Evolutionary conservation across 768 basidiomycete genomes (phyloP).

Genomic region (Mycena chlorophos): DNA sequence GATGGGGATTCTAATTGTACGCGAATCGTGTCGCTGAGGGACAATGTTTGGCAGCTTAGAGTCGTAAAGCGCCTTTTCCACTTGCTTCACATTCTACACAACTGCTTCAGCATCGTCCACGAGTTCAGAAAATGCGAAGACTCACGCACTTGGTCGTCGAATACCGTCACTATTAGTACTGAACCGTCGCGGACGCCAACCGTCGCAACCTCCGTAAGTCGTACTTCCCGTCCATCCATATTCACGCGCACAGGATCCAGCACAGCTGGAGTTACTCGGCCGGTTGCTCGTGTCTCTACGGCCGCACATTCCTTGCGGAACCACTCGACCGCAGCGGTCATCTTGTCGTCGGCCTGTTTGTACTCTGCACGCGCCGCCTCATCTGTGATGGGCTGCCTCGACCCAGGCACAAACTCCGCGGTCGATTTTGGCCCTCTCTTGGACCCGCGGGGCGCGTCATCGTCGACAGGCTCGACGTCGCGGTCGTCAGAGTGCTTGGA

Average conservation of each 20-base stretch:
- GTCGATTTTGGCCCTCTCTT: conserved; percentile 48
- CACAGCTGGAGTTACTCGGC: conserved; percentile 73
- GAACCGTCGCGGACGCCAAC: conserved; percentile 81
- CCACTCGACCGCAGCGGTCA: conserved; percentile 68
- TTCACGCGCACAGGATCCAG: conserved; percentile 68
- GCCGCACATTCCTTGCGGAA: conserved; percentile 76
- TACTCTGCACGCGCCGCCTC: conserved; percentile 60
- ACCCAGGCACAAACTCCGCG: conserved; percentile 63
- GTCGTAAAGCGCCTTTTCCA: conserved; percentile 75
- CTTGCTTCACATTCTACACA: conserved; percentile 70
- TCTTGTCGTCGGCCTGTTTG: conserved; percentile 59
- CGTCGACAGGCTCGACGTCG: no score
- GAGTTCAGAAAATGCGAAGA: background rate
- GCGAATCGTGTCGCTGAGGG: conserved; percentile 68
- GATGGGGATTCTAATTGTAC: conserved; percentile 78
- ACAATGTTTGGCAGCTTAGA: conserved; percentile 71
- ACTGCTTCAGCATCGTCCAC: conserved; percentile 25
- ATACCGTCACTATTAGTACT: conserved; percentile 69
- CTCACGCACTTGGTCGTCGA: conserved; percentile 69
- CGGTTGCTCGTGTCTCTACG: conserved; percentile 69
- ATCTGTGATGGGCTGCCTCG: conserved; percentile 59
- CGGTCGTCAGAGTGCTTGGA: no score
- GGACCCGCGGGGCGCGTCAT: no score
- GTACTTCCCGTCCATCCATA: conserved; percentile 41
- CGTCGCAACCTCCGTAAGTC: conserved; percentile 73